A percentile compares a stretch with the other conserved stretches of the same genome.
phyloP scores from a whole-genome alignment of 148 eudicot species.

The Gaultheria prostrata region DNA sequence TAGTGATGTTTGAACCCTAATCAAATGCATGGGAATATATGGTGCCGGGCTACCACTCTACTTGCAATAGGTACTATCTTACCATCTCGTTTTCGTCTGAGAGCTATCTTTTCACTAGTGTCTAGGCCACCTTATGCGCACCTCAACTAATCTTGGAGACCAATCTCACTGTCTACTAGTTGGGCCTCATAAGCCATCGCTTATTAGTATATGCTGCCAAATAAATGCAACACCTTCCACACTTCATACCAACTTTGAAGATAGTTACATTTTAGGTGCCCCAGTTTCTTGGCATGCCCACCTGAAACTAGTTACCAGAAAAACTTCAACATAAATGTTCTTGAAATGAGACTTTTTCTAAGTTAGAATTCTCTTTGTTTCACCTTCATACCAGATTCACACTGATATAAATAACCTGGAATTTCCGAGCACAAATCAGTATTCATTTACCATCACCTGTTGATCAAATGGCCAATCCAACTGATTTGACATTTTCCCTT shows the following conservation, averaged over 20 bases:
- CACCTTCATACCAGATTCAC: neutral
- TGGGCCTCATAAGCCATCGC: neutral
- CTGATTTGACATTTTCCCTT: neutral
- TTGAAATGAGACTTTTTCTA: constrained; percentile 3
- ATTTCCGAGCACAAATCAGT: neutral
- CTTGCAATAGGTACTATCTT: neutral
- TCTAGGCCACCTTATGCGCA: too few relatives aligned
- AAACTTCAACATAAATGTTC: neutral
- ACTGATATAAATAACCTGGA: neutral
- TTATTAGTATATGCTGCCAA: neutral
- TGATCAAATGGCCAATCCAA: neutral
- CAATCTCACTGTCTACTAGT: too few relatives aligned
- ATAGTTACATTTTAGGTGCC: neutral
- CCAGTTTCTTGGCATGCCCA: neutral
- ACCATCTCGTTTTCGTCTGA: neutral
- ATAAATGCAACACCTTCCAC: constrained; percentile 14
- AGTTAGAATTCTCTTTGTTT: neutral
- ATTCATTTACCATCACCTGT: neutral
- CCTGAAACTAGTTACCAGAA: neutral
- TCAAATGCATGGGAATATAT: too few relatives aligned
- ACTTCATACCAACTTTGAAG: constrained; percentile 13
- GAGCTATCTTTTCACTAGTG: neutral
- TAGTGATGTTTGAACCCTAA: too few relatives aligned
- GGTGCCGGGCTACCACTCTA: too few relatives aligned
- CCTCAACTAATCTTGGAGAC: too few relatives aligned